phyloP scores from a whole-genome alignment of 75 land plant species.

The Selaginella moellendorffii region DNA sequence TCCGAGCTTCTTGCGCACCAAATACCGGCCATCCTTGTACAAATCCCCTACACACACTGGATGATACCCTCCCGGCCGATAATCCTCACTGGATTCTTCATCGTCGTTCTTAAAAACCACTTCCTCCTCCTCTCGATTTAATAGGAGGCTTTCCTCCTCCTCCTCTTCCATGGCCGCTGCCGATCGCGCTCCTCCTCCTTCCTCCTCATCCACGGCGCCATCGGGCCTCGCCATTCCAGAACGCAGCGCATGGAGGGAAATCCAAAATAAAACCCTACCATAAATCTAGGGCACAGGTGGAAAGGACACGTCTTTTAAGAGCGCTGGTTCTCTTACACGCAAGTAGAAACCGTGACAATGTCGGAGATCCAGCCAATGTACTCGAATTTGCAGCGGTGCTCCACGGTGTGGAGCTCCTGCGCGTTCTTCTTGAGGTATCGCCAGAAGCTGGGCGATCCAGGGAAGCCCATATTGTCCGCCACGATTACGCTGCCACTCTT shows the following conservation, averaged over 20 bases:
- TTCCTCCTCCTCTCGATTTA: not conserved
- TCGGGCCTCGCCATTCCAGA: not conserved
- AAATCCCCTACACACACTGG: slow-evolving; percentile 54
- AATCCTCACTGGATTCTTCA: slow-evolving; percentile 63
- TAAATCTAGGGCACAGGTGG: not conserved
- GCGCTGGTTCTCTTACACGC: not conserved
- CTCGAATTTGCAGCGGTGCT: slow-evolving; percentile 4
- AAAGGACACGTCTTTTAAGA: not conserved
- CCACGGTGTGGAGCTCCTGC: not conserved
- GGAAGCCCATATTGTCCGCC: not conserved
- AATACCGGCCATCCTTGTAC: slow-evolving; percentile 45
- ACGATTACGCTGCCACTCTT: not conserved
- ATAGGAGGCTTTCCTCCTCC: not conserved
- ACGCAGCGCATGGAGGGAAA: not conserved
- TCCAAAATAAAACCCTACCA: no score
- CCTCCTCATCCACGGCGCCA: not conserved
- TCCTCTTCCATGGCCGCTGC: no score
- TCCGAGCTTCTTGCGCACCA: slow-evolving; percentile 67
- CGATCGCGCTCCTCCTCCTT: not conserved
- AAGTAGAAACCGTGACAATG: slow-evolving; percentile 3
- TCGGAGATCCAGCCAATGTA: not conserved
- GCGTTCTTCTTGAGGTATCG: not conserved
- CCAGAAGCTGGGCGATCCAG: not conserved
- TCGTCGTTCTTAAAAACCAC: slow-evolving; percentile 12
- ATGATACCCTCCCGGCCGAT: slow-evolving; percentile 66